Evolutionary conservation across 177 flowering plant species (phyloP), one percentile per base, ranked within the genome.

Genomic region (Vitis hybrid): DNA sequence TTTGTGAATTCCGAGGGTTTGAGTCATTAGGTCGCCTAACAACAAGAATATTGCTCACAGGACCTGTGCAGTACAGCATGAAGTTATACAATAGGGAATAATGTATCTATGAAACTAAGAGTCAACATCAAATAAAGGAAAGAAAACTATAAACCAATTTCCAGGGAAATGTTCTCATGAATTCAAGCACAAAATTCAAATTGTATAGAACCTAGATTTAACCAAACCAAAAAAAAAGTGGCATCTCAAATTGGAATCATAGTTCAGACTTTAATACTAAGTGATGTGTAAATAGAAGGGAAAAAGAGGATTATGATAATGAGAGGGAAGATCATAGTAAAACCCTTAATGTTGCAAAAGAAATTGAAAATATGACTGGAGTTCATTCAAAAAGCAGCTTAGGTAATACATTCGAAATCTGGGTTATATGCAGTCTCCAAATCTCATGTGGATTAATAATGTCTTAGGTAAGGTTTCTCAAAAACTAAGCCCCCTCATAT

Each of bases 41-140:
- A 49, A 88, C 76, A 69, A 88, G 58, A 62, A 90, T 75, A 72
- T 88, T 93, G 77, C 79, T 90, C 70, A 93, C 87, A 9, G 90
- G 93, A 71, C 90, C 94, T 86, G 82, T 55, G 59, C 7, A 62
- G 26, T 14, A 68, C 59, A 55, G 60, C 31, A 16, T 11, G 59
- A 45, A 61, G 33, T 4, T 8, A 11, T 39, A 29, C 10, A 65
- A 20, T 15, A 15, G 10, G 14, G 13, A 22, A 20, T 59, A 3
- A 65, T 10, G 11, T 19, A 48, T 1, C 26, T 15, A 11, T 11
- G 26, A 14, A 51, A 20, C 60, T 19, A 22, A 49, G 22, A 53
- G 14, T 11, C 33, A 53, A 13, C 15, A 68, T 6, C 6, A 33
- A 12, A 20, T 7, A 39, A 63, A 51, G 3, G 60, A 45, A 59